Conservation (phyloP, 768 basidiomycete genomes). For the Gloeostereum incarnatum region DNA sequence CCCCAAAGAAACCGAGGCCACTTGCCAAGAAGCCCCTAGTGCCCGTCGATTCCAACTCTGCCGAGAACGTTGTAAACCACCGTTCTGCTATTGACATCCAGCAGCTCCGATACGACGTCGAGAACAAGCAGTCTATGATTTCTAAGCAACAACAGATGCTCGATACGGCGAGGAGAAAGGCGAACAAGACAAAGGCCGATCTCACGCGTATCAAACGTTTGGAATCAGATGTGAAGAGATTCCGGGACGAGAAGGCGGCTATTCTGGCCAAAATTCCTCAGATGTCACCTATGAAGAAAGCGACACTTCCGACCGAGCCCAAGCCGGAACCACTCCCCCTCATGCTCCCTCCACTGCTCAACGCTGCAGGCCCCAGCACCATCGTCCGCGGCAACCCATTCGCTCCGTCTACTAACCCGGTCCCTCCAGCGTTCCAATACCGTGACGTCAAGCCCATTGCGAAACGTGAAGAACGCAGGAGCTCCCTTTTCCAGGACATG, state of each 20-base stretch:
- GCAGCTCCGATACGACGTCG: constrained; percentile 7
- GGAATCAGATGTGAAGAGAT: constrained; percentile 7
- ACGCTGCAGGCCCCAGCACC: neutral
- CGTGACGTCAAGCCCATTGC: neutral
- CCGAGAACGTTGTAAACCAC: neutral
- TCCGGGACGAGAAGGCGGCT: constrained; percentile 10
- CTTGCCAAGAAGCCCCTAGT: constrained; percentile 19
- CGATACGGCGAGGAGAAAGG: constrained; percentile 9
- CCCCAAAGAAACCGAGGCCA: too few species aligned
- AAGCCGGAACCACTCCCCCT: constrained; percentile 1
- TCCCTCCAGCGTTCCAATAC: too few species aligned
- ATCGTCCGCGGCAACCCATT: constrained; percentile 1
- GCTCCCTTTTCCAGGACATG: neutral
- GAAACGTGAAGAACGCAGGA: neutral
- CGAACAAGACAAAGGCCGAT: constrained; percentile 13
- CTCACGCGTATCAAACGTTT: constrained; percentile 7
- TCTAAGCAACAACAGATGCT: constrained; percentile 3
- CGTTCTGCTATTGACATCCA: too few species aligned
- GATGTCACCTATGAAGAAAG: constrained; percentile 9
- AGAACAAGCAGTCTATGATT: constrained; percentile 5
- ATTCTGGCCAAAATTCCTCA: constrained; percentile 12
- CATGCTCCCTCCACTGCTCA: neutral
- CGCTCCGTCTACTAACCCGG: neutral
- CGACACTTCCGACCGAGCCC: constrained; percentile 6
- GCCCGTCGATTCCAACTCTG: constrained; percentile 9